Base-by-base conservation (phyloP, 2,329 filamentous ascomycete genomes). In the Bisporella sp. region DNA sequence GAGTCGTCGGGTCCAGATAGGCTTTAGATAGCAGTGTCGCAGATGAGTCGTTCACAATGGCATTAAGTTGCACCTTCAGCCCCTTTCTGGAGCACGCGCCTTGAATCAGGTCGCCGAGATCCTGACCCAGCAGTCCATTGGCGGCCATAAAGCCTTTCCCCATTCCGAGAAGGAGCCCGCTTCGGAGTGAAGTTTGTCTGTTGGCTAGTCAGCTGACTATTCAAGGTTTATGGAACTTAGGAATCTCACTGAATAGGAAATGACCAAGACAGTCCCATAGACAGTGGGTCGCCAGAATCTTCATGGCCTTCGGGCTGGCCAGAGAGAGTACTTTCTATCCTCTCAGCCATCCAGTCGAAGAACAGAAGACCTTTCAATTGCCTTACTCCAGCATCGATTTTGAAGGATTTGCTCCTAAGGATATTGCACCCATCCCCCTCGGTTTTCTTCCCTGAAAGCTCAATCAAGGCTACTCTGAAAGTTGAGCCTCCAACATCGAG, bases 401-500 rank as follows among this genome's bases (percentile, higher is more conserved):
- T 74, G 65, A 79, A 83, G 43, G 72, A 74, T 48, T 70, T 71
- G 58, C 78, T 77, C 54, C 71, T 74, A 50, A 81, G 65, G 54
- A 84, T 81, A 51, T 70, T 69, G 57, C 70, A 75, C 59, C 72
- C 72, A 45, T 67, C 64, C 21, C 66, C 69, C 6, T 62, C 64
- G 28, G 62, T 61, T 28, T 66, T 68, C 31, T 70, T 69, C 8
- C 79, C 78, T 47, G 69, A 68, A 50, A 86, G 70, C 55, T 82
- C 74, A 43, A 86, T 79, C 57, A 86, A 62, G 5, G 80, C 82
- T 31, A 87, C 79, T 47, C 82, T 73, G 53, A 86, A 68, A 8
- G 81, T 87, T 37, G 83, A 85, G 2, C 83, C 83, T 37, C 83
- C 83, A n/a, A 87, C 79, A 63, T 87, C 83, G 37, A 85, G 69